Conservation (phyloP, 495 filamentous ascomycete genomes). For the Acidiella bohemica region DNA sequence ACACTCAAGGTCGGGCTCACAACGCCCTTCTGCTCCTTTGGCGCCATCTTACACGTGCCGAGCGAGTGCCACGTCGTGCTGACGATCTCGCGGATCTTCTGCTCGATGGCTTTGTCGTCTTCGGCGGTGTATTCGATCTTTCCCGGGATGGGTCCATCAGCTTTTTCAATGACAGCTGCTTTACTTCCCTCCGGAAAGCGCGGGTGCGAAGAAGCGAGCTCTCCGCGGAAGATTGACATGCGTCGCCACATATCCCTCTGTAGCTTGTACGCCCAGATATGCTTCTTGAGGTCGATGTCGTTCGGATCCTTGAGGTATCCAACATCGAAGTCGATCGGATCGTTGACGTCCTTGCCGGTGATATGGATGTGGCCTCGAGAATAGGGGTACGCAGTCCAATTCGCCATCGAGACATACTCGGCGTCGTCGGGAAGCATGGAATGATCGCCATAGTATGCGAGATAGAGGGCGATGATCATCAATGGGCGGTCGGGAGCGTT, state of each 20-base stretch:
- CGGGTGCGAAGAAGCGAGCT: conserved; percentile 38
- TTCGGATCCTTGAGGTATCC: conserved; percentile 25
- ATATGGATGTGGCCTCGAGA: conserved; percentile 46
- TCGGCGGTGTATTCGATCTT: conserved; percentile 35
- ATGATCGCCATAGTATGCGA: conserved; percentile 16
- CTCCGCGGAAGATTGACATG: conserved; percentile 39
- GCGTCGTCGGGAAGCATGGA: conserved; percentile 11
- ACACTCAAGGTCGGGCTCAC: conserved; percentile 38
- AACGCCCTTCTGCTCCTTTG: conserved; percentile 34
- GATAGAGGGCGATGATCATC: conserved; percentile 15
- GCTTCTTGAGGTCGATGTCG: conserved; percentile 28
- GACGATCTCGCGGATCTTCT: conserved; percentile 34
- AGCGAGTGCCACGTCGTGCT: conserved; percentile 39
- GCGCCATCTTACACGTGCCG: conserved; percentile 39
- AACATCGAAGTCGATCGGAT: conserved; percentile 29
- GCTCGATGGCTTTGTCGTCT: conserved; percentile 40
- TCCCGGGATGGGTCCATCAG: conserved; percentile 6
- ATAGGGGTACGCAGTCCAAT: conserved; percentile 37
- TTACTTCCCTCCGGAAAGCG: conserved; percentile 34
- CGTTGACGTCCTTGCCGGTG: conserved; percentile 25
- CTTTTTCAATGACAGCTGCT: conserved; percentile 26
- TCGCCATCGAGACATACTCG: conserved; percentile 16
- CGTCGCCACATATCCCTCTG: conserved; percentile 40
- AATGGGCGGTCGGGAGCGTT: conserved; percentile 16
- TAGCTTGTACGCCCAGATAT: conserved; percentile 31